Conservation (phyloP, 495 filamentous ascomycete species). For the Aspergillus cristatus region DNA sequence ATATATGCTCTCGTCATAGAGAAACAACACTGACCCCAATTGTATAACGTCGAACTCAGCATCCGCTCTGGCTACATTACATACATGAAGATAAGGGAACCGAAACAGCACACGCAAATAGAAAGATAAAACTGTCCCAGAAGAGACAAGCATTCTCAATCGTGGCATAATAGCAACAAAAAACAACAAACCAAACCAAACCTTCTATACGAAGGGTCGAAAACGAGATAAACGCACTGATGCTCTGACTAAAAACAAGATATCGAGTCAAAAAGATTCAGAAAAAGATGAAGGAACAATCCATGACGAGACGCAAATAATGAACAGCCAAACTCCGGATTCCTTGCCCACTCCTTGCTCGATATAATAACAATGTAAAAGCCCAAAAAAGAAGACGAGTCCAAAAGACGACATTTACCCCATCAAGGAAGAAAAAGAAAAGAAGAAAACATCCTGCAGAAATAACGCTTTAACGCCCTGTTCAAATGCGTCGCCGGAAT, state of each 20-base stretch:
- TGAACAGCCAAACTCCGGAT: constrained; percentile 17
- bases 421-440: constrained; percentile 1
- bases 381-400: constrained; percentile 6
- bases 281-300: background rate
- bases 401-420: background rate
- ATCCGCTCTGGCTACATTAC: background rate
- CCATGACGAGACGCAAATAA: background rate
- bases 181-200: background rate
- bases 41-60: no score
- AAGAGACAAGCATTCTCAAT: constrained; percentile 1
- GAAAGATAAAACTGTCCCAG: background rate
- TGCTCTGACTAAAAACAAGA: no score
- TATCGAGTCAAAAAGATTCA: no score
- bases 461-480: constrained; percentile 12
- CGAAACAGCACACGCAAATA: background rate
- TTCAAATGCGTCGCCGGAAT: constrained; percentile 18
- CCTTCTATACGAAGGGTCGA: background rate
- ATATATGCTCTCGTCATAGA: no score
- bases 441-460: constrained; percentile 7
- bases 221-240: background rate
- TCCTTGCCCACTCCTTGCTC: constrained; percentile 29
- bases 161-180: background rate
- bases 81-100: background rate
- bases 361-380: constrained; percentile 15
- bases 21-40: no score